Evolutionary conservation across 371 early-diverging fungal species (phyloP), one percentile per base, ranked within the genome.

Genomic region (Lichtheimia ornata): DNA sequence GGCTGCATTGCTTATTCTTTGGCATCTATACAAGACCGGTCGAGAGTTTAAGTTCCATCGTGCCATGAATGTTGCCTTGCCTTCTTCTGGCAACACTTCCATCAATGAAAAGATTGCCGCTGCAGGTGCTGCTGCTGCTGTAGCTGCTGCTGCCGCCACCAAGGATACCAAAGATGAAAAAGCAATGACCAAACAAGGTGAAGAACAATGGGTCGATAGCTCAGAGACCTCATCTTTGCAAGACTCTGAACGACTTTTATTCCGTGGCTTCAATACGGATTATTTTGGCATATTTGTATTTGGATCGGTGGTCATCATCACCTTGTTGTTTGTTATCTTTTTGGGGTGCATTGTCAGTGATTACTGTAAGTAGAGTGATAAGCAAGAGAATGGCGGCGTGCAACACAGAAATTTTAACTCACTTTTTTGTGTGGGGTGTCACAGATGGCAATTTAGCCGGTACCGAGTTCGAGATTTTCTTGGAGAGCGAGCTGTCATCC

Each of bases 201-300:
- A n/a, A 14, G 47, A 47, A 7, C 5, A 47, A 2, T 47, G 47
- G 47, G 49, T 53, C 18, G 60, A 55, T 41, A 47, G 7, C 47
- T 43, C 62, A 30, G 61, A 67, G 9, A 63, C 66, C 7, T 66
- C 67, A 11, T 71, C 75, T 22, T 61, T 79, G 28, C 60, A 71
- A 42, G 75, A 77, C 24, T 73, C 73, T 11, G 81, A 82, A 28
- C 69, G 72, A 30, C 66, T 88, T 53, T 70, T 70, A 14, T 83
- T 91, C 67, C 82, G 82, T 61, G 91, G 93, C 2, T 93, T 84
- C 72, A 66, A 76, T 14, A 67, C 69, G 53, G 84, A 84, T 71
- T 63, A 71, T 35, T 73, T 84, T 58, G 91, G 92, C 15, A 53
- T 64, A 15, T 62, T 83, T 13, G 79, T 79, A 3, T 78, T 79